A percentile compares a stretch with the other conserved stretches of the same genome.
These are phyloP conservation scores for Elsinoe perseae DNA, from an alignment of 2,329 filamentous ascomycete genomes.

Conservation along the genomic window DNA sequence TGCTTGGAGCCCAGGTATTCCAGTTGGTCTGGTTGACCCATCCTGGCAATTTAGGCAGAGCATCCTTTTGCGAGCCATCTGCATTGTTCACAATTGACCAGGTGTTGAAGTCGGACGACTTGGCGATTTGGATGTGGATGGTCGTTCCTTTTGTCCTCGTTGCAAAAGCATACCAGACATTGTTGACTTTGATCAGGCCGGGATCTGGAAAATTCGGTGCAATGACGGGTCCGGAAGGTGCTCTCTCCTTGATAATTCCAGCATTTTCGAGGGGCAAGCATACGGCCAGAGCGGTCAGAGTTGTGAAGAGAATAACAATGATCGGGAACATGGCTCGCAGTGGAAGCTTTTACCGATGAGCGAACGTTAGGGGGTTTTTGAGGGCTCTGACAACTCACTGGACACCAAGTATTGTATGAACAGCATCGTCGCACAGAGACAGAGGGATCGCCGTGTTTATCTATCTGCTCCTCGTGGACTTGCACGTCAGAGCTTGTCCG, in stretches of 20 bases:
- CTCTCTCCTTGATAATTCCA: slow-evolving; percentile 7
- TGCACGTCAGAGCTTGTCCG: background rate
- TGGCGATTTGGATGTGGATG: slow-evolving; percentile 47
- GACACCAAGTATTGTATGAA: background rate
- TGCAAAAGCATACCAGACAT: slow-evolving; percentile 51
- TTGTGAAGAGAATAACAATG: slow-evolving; percentile 2
- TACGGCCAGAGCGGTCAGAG: slow-evolving; percentile 6
- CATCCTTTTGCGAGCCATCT: slow-evolving; percentile 38
- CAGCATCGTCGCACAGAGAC: background rate
- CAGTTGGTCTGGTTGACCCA: slow-evolving; percentile 46
- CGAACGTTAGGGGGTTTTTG: background rate
- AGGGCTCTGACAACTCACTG: background rate
- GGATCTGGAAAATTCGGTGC: slow-evolving; percentile 36
- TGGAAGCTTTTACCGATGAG: slow-evolving; percentile 2
- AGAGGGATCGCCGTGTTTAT: slow-evolving; percentile 1
- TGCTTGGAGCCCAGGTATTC: slow-evolving; percentile 57
- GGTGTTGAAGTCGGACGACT: slow-evolving; percentile 40
- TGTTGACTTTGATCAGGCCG: slow-evolving; percentile 43
- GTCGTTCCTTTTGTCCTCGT: slow-evolving; percentile 37
- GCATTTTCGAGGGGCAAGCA: background rate
- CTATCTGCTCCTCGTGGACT: slow-evolving; percentile 1
- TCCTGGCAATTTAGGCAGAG: slow-evolving; percentile 44
- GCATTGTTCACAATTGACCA: slow-evolving; percentile 42
- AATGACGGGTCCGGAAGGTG: slow-evolving; percentile 16
- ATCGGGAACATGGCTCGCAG: slow-evolving; percentile 5